These are phyloP conservation scores for Herpetospermum pedunculosum DNA, from an alignment of 306 rosid genomes.

Conservation along the genomic window DNA sequence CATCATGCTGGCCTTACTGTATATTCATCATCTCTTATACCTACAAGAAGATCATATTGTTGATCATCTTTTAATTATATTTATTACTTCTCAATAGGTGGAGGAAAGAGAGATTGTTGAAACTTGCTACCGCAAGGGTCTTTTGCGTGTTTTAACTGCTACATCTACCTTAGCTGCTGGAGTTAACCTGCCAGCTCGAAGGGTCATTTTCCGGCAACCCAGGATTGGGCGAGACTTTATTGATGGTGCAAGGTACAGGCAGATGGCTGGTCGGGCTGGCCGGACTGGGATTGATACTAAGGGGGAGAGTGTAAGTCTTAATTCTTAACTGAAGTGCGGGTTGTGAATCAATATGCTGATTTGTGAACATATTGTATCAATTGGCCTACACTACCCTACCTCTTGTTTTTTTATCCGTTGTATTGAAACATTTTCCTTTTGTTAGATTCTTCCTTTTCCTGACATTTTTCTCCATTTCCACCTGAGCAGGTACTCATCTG, in stretches of 20 bases:
- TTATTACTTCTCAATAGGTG: constrained; percentile 36
- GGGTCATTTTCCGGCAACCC: constrained; percentile 96
- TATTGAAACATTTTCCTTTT: constrained; percentile 1
- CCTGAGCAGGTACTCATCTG: constrained; percentile 60
- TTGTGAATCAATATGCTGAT: background rate
- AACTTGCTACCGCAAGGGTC: constrained; percentile 89
- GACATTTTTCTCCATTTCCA: background rate
- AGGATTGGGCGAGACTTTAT: constrained; percentile 85
- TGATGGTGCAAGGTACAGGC: constrained; percentile 86
- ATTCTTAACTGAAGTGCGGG: background rate
- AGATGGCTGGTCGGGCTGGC: constrained; percentile 99
- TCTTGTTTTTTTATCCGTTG: background rate
- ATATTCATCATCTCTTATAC: constrained; percentile 10
- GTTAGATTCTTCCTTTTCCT: background rate
- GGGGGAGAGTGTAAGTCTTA: constrained; percentile 79
- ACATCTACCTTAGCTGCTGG: constrained; percentile 98
- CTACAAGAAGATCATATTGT: background rate
- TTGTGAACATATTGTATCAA: background rate
- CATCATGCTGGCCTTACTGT: constrained; percentile 99
- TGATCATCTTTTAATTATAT: background rate
- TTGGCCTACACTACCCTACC: background rate
- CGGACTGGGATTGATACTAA: constrained; percentile 96
- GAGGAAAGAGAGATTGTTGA: constrained; percentile 95
- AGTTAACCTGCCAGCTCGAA: constrained; percentile 90
- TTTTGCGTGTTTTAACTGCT: constrained; percentile 85